Evolutionary conservation across 1,139 yeast genomes (phyloP).

Genomic region (Candida gigantensis): DNA sequence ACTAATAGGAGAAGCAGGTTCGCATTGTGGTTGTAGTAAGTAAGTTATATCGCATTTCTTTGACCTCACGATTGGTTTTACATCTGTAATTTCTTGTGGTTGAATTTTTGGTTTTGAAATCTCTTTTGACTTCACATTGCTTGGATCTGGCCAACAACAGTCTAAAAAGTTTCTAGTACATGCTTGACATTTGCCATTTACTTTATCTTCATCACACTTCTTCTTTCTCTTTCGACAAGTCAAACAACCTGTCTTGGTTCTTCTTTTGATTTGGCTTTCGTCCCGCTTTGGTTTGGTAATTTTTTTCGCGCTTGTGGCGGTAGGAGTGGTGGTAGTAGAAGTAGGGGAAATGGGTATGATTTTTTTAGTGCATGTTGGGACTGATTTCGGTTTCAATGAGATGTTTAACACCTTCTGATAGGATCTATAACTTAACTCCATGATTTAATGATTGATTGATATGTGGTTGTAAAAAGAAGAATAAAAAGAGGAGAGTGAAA

Average conservation of each 20-base stretch:
- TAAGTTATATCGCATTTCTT: slow-evolving; percentile 18
- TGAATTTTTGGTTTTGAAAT: slow-evolving; percentile 1
- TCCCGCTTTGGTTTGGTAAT: slow-evolving; percentile 20
- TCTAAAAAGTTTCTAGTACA: slow-evolving; percentile 50
- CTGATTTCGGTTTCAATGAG: slow-evolving; percentile 23
- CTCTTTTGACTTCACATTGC: slow-evolving; percentile 3
- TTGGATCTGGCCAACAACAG: slow-evolving; percentile 44
- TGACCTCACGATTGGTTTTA: slow-evolving; percentile 8
- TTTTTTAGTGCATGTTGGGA: slow-evolving; percentile 6
- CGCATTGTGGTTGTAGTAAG: slow-evolving; percentile 9
- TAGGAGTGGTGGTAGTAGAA: slow-evolving; percentile 16
- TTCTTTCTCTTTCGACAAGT: slow-evolving; percentile 49
- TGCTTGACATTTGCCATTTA: slow-evolving; percentile 49
- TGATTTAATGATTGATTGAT: slow-evolving; percentile 4
- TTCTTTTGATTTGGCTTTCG: slow-evolving; percentile 22
- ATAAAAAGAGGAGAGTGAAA: slow-evolving; percentile 1
- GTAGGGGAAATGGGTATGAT: slow-evolving; percentile 15
- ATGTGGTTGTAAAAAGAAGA: too few relatives aligned
- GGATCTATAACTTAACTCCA: slow-evolving; percentile 29
- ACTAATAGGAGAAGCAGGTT: slow-evolving; percentile 10
- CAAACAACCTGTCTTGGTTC: slow-evolving; percentile 48
- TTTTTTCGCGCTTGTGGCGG: slow-evolving; percentile 18
- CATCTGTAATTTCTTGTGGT: slow-evolving; percentile 1
- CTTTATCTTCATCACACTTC: slow-evolving; percentile 47
- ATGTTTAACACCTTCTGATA: slow-evolving; percentile 48